Percentiles rank a stretch among this genome's conserved stretches.
Conservation (phyloP, 1,284 basidiomycete genomes). For the Agaricales sp. region DNA sequence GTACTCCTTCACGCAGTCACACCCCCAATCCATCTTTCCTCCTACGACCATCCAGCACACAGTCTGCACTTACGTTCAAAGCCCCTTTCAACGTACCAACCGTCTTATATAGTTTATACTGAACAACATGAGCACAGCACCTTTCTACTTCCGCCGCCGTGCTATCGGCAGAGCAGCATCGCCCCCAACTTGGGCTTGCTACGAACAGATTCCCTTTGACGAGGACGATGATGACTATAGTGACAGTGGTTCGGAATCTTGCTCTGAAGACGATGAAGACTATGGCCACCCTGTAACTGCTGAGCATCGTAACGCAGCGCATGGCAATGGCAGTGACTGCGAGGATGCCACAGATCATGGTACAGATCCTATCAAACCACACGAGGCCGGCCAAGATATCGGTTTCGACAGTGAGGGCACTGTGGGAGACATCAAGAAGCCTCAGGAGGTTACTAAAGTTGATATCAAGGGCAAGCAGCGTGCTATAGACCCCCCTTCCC, state of each 20-base stretch:
- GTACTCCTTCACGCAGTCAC: background rate
- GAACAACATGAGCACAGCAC: constrained; percentile 28
- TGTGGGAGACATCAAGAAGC: constrained; percentile 27
- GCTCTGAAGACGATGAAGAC: constrained; percentile 65
- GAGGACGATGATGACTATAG: constrained; percentile 40
- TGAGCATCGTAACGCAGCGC: constrained; percentile 12
- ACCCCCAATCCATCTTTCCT: background rate
- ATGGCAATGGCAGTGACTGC: constrained; percentile 23
- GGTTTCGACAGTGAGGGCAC: constrained; percentile 37
- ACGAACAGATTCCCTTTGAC: constrained; percentile 70
- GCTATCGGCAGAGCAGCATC: constrained; percentile 68
- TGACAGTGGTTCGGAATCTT: constrained; percentile 43
- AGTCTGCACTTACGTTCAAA: background rate
- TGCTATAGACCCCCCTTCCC: constrained; percentile 44
- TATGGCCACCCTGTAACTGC: constrained; percentile 27
- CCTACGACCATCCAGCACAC: background rate
- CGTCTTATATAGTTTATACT: constrained; percentile 1
- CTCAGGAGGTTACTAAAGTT: constrained; percentile 29
- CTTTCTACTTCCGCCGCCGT: constrained; percentile 53
- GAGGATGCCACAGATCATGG: constrained; percentile 19
- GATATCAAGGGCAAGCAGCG: constrained; percentile 73
- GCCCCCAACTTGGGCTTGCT: constrained; percentile 76
- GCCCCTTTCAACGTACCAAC: background rate
- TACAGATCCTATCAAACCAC: constrained; percentile 16
- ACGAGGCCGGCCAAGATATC: constrained; percentile 49